These are phyloP conservation scores for Helminthosporium solani DNA, from an alignment of 2,329 filamentous ascomycete genomes.

Conservation along the genomic window DNA sequence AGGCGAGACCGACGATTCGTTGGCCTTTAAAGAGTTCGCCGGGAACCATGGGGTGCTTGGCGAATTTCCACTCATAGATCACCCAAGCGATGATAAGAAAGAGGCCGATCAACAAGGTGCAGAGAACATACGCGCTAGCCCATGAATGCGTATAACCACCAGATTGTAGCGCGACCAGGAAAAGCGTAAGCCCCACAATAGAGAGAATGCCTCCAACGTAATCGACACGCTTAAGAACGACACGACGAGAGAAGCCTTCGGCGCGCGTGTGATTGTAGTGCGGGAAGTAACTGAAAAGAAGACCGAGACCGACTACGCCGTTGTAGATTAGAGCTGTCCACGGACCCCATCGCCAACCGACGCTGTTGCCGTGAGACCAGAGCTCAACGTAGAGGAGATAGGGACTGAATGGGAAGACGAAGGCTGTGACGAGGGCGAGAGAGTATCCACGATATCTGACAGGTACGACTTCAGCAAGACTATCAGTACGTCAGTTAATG, in stretches of 20 bases:
- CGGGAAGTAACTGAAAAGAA: conserved; percentile 36
- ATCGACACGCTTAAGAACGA: conserved; percentile 36
- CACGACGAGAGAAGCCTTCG: conserved; percentile 31
- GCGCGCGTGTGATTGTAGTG: conserved; percentile 30
- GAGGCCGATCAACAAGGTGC: conserved; percentile 40
- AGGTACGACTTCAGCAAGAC: conserved; percentile 37
- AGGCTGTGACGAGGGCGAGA: conserved; percentile 35
- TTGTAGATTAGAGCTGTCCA: conserved; percentile 40
- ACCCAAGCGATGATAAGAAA: conserved; percentile 36
- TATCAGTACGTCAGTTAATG: conserved; percentile 1
- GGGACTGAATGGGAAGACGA: conserved; percentile 39
- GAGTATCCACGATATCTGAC: conserved; percentile 38
- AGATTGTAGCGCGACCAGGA: conserved; percentile 44
- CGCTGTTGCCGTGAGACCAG: conserved; percentile 24
- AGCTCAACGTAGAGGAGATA: conserved; percentile 36
- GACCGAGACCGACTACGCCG: conserved; percentile 29
- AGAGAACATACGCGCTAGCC: conserved; percentile 41
- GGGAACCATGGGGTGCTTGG: conserved; percentile 44
- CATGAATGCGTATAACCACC: conserved; percentile 45
- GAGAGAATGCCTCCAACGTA: conserved; percentile 33
- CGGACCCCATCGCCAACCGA: conserved; percentile 38
- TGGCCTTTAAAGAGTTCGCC: conserved; percentile 36
- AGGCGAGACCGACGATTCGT: conserved; percentile 34
- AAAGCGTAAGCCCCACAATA: conserved; percentile 34
- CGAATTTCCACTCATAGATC: conserved; percentile 42